Percentiles rank a stretch among this genome's conserved stretches.
These are phyloP conservation scores for Eucalyptus rudis DNA, from an alignment of 345 rosid genomes.

Conservation along the genomic window DNA sequence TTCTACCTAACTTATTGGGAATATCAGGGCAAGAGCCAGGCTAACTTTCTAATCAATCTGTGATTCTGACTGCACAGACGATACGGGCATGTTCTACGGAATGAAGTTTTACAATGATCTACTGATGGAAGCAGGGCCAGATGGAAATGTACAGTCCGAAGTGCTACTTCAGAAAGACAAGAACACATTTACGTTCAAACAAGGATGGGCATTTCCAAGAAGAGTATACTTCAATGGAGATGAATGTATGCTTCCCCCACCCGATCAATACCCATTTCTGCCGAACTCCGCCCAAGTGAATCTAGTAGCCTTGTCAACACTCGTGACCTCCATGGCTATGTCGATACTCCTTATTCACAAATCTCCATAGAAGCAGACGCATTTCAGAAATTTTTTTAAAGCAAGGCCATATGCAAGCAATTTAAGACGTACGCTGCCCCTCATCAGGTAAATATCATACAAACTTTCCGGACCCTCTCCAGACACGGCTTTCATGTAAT, in stretches of 20 bases:
- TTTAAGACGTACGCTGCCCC: background rate
- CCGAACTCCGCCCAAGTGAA: slow-evolving; percentile 38
- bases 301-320: background rate
- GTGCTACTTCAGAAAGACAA: slow-evolving; percentile 63
- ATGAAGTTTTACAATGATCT: slow-evolving; percentile 67
- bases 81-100: slow-evolving; percentile 82
- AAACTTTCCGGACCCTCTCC: background rate
- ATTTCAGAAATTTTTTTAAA: background rate
- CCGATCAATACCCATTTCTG: slow-evolving; percentile 71
- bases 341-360: background rate
- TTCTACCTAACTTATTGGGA: background rate
- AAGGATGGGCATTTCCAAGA: slow-evolving; percentile 92
- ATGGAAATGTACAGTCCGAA: slow-evolving; percentile 84
- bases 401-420: background rate
- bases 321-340: background rate
- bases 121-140: slow-evolving; percentile 80
- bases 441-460: background rate
- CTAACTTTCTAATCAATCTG: background rate
- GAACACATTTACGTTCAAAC: slow-evolving; percentile 68
- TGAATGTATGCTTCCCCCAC: slow-evolving; percentile 82
- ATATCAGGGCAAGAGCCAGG: background rate
- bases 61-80: slow-evolving; percentile 29
- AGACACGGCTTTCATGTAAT: background rate
- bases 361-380: background rate
- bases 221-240: slow-evolving; percentile 90